phyloP scores from a whole-genome alignment of 2,329 filamentous ascomycete species.

The Blastomyces silverae region DNA sequence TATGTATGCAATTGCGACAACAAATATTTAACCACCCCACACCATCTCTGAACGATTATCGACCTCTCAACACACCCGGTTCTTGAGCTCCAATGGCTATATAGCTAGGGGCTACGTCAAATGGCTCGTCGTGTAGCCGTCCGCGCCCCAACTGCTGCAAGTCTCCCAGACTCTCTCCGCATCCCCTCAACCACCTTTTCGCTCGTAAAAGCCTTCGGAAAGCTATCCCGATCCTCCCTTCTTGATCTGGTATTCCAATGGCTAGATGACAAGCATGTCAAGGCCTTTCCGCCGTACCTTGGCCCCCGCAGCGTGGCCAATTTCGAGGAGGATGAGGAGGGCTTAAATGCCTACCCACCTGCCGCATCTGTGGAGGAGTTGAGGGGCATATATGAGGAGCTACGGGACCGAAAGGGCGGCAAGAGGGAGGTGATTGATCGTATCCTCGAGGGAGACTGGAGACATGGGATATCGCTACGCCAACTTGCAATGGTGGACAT shows the following conservation, averaged over 20 bases:
- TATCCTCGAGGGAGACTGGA: slow-evolving; percentile 53
- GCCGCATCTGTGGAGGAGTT: slow-evolving; percentile 59
- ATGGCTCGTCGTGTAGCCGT: slow-evolving; percentile 24
- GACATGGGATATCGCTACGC: slow-evolving; percentile 48
- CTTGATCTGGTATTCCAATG: slow-evolving; percentile 68
- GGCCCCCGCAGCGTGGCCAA: not conserved
- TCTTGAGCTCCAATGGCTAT: not conserved
- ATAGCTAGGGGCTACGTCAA: not conserved
- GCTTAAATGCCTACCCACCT: slow-evolving; percentile 63
- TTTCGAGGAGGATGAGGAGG: slow-evolving; percentile 47
- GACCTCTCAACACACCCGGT: not conserved
- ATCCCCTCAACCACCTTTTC: slow-evolving; percentile 59
- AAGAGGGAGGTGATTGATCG: slow-evolving; percentile 51
- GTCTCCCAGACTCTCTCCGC: slow-evolving; percentile 63
- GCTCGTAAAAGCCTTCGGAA: slow-evolving; percentile 59
- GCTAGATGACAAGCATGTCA: slow-evolving; percentile 61
- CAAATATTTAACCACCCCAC: not conserved
- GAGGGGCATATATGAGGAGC: slow-evolving; percentile 56
- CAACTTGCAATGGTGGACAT: slow-evolving; percentile 52
- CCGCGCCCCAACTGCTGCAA: slow-evolving; percentile 60
- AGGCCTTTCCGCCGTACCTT: slow-evolving; percentile 55
- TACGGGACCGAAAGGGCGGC: slow-evolving; percentile 50
- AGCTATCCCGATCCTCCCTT: slow-evolving; percentile 65
- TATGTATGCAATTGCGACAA: not conserved
- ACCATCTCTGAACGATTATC: not conserved